Evolutionary conservation across 768 basidiomycete genomes (phyloP), one percentile per base, ranked within the genome.

Genomic region (Boletales sp.): DNA sequence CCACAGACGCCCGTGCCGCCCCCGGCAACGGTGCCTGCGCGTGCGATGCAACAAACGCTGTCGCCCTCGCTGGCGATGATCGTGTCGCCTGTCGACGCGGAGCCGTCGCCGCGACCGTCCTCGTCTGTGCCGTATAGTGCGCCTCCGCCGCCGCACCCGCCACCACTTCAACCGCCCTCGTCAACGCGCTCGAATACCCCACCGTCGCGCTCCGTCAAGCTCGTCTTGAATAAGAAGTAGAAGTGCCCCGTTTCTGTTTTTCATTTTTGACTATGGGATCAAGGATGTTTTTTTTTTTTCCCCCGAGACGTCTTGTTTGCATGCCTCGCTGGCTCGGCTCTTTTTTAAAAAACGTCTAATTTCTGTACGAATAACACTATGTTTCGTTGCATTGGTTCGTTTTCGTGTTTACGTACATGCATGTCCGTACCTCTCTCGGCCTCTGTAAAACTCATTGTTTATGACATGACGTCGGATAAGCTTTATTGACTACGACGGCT

Each of bases 21-120:
- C 8, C 55, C 62, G 3, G 53, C 60, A 7, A 51, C 57, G 18
- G 59, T 56, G 17, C 62, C 62, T 44, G 51, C 62, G 13, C 68
- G 67, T 13, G 62, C 64, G 46, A 62, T 68, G 66, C 67, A 67
- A 43, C 66, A 68, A 17, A 68, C 67, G 30, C 56, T 68, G 3
- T 68, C 67, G 6, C 67, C 67, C 12, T 68, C 67, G 8, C 62
- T 68, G 8, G 67, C 67, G 10, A 68, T 70, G 67, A 68, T 68
- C 36, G 67, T 68, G 28, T 68, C 67, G 21, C 67, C 67, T 6
- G 57, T 68, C 21, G 67, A 68, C 36, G 57, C 67, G 0, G 67
- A 70, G 34, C 67, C 66, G 1, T 68, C 67, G 18, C 62, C 67
- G 25, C 66, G 68, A n/a, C 52, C 58, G 1, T 53, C 62, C n/a